Percentiles rank a stretch among this genome's conserved stretches.
Conservation (phyloP, 768 basidiomycete species). For the Calocybe gangraenosa region DNA sequence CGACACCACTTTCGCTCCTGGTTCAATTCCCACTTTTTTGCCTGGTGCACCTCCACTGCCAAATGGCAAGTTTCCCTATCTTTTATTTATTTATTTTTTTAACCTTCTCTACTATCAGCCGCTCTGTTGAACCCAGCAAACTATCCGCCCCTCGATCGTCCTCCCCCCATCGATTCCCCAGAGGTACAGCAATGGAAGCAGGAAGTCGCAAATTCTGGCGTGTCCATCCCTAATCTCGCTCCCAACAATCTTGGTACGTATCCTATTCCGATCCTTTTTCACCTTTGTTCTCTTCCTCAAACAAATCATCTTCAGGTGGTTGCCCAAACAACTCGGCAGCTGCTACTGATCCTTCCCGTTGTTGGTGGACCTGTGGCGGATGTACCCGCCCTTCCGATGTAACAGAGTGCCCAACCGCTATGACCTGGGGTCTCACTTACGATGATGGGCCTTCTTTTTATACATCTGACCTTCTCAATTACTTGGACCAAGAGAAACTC, state of each 20-base stretch:
- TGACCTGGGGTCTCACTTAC: conserved; percentile 54
- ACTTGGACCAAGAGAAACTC: conserved; percentile 59
- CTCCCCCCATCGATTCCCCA: conserved; percentile 56
- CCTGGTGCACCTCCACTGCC: conserved; percentile 59
- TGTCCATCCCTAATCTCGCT: conserved; percentile 52
- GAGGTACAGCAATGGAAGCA: conserved; percentile 70
- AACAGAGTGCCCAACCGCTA: conserved; percentile 65
- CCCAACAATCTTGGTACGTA: conserved; percentile 37
- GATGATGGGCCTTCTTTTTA: conserved; percentile 82
- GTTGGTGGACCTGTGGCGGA: conserved; percentile 82
- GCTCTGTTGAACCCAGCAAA: conserved; percentile 41
- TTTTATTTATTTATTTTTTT: not conserved
- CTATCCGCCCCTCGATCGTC: conserved; percentile 64
- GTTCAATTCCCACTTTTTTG: conserved; percentile 46
- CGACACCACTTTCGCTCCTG: conserved; percentile 42
- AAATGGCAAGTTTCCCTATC: conserved; percentile 33
- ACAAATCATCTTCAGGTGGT: conserved; percentile 29
- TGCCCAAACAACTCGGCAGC: conserved; percentile 61
- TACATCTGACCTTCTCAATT: conserved; percentile 70
- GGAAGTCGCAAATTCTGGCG: conserved; percentile 51
- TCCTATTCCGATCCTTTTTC: not conserved
- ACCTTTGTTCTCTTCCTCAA: too few species aligned
- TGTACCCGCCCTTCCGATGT: conserved; percentile 69
- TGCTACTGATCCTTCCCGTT: conserved; percentile 46
- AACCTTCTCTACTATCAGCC: conserved; percentile 25